Evolutionary conservation across 2,329 filamentous ascomycete species (phyloP), one percentile per base, ranked within the genome.

Genomic region (Leptographium lundbergii): DNA sequence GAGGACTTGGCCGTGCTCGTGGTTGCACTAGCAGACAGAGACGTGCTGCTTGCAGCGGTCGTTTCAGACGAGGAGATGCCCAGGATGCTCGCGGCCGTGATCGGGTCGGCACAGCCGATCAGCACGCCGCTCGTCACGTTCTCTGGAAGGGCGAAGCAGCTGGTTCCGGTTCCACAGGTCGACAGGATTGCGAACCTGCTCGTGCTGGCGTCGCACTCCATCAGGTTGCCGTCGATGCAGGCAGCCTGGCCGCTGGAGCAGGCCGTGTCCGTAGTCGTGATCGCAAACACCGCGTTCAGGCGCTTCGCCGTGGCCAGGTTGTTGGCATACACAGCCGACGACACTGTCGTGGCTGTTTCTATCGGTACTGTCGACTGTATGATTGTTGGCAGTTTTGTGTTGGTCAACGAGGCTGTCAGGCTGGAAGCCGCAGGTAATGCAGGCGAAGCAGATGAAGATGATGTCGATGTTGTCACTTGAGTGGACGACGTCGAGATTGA

Each of bases 141-240:
- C 72, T 82, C 76, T 0, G 82, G 82, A 61, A 84, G 67, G 2
- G 79, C 81, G 55, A 75, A 78, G 67, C 81, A 85, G 54, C 70
- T 67, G 53, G 68, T 67, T 11, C 68, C 70, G 1, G 63, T 56
- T 0, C 47, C 50, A 34, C 69, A 70, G 48, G 75, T 75, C 11
- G 67, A 61, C 0, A 64, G 65, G 22, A 81, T 72, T 4, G 68
- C 64, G 64, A 78, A 84, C 0, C 64, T 66, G 22, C 75, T 75
- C 6, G 61, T 60, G 13, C 62, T 61, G 11, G 53, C 14, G 32
- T 69, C 67, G 65, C 82, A 85, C 17, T 67, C 66, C n/a, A 72
- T 80, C 5, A 78, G 65, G 56, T 75, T 72, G 25, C 79, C 77
- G 17, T 71, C 67, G 52, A 84, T 75, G 58, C 81, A 85, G 5